Evolutionary conservation across 2,329 filamentous ascomycete species (phyloP).

Genomic region (Penicillium sp.): DNA sequence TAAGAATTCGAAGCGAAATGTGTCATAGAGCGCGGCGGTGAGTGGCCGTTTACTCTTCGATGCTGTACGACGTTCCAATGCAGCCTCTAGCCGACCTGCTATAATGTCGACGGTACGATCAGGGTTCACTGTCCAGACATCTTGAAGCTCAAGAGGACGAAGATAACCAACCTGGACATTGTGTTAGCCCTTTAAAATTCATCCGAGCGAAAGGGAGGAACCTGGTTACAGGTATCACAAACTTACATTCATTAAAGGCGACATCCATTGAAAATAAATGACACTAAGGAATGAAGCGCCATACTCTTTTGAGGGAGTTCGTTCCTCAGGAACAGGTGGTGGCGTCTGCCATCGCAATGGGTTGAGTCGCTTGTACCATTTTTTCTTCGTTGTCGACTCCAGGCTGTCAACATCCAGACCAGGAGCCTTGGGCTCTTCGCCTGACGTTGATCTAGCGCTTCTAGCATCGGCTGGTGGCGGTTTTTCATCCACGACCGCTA

Average conservation of each 20-base stretch:
- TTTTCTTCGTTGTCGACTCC: conserved; percentile 7
- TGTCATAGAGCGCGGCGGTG: conserved; percentile 79
- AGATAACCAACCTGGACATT: conserved; percentile 71
- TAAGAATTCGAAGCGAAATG: conserved; percentile 81
- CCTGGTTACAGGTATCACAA: neutral
- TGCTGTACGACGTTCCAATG: conserved; percentile 68
- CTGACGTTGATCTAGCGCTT: conserved; percentile 14
- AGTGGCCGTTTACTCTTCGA: conserved; percentile 72
- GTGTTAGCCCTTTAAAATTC: neutral
- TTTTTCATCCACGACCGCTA: conserved; percentile 19
- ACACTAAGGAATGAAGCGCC: conserved; percentile 71
- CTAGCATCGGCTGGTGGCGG: conserved; percentile 8
- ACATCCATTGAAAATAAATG: conserved; percentile 87
- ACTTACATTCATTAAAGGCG: conserved; percentile 75
- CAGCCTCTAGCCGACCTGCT: conserved; percentile 62
- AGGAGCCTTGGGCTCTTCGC: conserved; percentile 14
- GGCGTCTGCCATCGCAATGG: conserved; percentile 48
- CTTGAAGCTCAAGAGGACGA: conserved; percentile 75
- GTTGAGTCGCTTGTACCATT: conserved; percentile 45
- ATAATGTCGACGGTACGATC: conserved; percentile 70
- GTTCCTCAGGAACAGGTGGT: conserved; percentile 57
- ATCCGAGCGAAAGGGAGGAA: neutral
- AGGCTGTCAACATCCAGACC: conserved; percentile 3
- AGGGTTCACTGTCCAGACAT: conserved; percentile 88
- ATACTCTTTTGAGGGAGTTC: conserved; percentile 65